phyloP scores from a whole-genome alignment of 139 green algal species.

The Micractinium conductrix region DNA sequence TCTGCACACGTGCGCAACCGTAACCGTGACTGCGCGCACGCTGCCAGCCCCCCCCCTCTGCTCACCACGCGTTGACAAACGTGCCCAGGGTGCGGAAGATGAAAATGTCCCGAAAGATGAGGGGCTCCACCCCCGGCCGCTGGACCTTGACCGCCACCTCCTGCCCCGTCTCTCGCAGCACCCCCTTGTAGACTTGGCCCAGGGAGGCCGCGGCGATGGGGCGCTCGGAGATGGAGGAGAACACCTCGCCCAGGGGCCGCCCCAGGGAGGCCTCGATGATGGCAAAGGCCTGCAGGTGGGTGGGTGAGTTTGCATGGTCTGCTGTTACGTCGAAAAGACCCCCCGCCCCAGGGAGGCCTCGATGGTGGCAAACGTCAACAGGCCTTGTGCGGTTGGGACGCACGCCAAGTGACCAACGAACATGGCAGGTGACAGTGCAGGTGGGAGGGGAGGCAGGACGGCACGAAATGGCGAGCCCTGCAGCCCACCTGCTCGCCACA shows the following conservation, averaged over 20 bases:
- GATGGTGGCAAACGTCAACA: too few relatives aligned
- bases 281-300: slow-evolving; percentile 50
- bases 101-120: slow-evolving; percentile 95
- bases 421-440: neutral
- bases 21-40: too few relatives aligned
- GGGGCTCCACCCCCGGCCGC: slow-evolving; percentile 90
- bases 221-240: slow-evolving; percentile 86
- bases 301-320: too few relatives aligned
- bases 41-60: neutral
- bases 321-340: too few relatives aligned
- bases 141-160: slow-evolving; percentile 96
- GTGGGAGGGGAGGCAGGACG: neutral
- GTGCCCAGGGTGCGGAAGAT: slow-evolving; percentile 89
- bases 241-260: slow-evolving; percentile 85
- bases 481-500: slow-evolving; percentile 53
- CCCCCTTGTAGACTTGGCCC: slow-evolving; percentile 90
- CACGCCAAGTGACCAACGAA: neutral
- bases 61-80: slow-evolving; percentile 68
- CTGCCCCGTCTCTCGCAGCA: slow-evolving; percentile 88
- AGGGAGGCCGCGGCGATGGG: slow-evolving; percentile 94
- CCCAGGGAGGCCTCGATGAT: slow-evolving; percentile 94
- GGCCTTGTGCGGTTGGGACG: too few relatives aligned
- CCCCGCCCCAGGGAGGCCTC: too few relatives aligned
- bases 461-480: too few relatives aligned
- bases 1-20: too few relatives aligned